Evolutionary conservation across 805 yeast species (phyloP).

Genomic region (Candida suzukii): DNA sequence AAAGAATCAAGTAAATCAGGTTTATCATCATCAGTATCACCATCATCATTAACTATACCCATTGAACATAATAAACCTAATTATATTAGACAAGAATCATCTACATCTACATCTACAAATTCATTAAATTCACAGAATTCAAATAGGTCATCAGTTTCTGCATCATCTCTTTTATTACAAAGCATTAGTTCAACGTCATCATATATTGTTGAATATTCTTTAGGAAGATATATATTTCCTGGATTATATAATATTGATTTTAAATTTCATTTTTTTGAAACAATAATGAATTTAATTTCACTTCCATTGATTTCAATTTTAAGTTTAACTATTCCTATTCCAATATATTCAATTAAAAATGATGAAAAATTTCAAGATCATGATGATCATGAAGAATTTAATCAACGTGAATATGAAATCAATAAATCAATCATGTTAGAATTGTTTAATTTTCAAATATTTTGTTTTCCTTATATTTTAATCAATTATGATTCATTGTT

Average conservation of each 20-base stretch:
- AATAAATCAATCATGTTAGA: constrained; percentile 7
- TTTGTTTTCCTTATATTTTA: constrained; percentile 10
- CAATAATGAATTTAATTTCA: constrained; percentile 14
- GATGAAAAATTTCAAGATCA: constrained; percentile 2
- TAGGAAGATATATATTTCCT: background rate
- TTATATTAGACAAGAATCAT: background rate
- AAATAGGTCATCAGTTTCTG: background rate
- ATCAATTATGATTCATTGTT: background rate
- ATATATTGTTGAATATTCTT: background rate
- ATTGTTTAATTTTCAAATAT: constrained; percentile 23
- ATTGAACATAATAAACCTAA: background rate
- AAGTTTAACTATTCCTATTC: constrained; percentile 22
- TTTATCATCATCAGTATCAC: too few species aligned
- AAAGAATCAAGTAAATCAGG: too few species aligned
- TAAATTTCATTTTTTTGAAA: constrained; percentile 13
- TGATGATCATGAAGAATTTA: constrained; percentile 6
- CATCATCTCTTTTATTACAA: background rate
- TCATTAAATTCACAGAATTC: background rate
- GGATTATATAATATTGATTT: constrained; percentile 3
- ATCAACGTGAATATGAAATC: constrained; percentile 9
- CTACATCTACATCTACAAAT: background rate
- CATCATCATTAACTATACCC: too few species aligned
- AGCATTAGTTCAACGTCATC: background rate
- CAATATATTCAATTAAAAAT: too few species aligned
- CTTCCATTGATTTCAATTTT: constrained; percentile 18